Evolutionary conservation across 441 rosid species (phyloP), one percentile per base, ranked within the genome.

Genomic region (Lagerstroemia fauriei): DNA sequence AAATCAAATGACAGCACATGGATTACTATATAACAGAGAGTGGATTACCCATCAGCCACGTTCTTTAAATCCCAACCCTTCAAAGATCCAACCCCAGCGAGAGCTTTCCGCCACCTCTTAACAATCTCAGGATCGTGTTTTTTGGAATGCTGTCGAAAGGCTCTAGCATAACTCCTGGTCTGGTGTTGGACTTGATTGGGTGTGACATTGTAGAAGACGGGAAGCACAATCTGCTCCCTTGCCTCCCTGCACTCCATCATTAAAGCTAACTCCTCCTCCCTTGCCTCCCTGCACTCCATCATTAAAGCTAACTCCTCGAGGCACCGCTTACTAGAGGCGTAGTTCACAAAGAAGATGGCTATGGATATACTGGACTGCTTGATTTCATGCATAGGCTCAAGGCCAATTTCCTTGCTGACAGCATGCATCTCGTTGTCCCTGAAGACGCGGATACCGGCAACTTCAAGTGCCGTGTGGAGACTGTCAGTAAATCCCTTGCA

Each of bases 241-340:
- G 31, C 47, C 2, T 56, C 14, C n/a, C 3, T 38, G 5, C 6
- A 9, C 9, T 76, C 24, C 29, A 76, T 10, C 68, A 76, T 53
- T 1, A 51, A 17, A 32, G 5, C 9, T 9, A 46, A 46, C 48
- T 9, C 48, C 5, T 5, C 48, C 41, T 51, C 34, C 25, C 79
- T 29, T 0, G 31, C 47, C 2, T 56, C 14, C n/a, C 3, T 38
- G 5, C 6, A 9, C 9, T 76, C 24, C 29, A 76, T 10, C 68
- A 76, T 53, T 1, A 51, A 17, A 32, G 41, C 59, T 14, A 78
- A 29, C 27, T 63, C 57, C 0, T 11, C 17, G 5, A 78, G 59
- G 56, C 80, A 78, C 73, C 29, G 4, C 17, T 47, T 78, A 46
- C 73, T 44, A 31, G 27, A 63, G 57, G 73, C 81, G 25, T 46